phyloP scores from a whole-genome alignment of 2,329 filamentous ascomycete genomes.

The Penicillium sp. region DNA sequence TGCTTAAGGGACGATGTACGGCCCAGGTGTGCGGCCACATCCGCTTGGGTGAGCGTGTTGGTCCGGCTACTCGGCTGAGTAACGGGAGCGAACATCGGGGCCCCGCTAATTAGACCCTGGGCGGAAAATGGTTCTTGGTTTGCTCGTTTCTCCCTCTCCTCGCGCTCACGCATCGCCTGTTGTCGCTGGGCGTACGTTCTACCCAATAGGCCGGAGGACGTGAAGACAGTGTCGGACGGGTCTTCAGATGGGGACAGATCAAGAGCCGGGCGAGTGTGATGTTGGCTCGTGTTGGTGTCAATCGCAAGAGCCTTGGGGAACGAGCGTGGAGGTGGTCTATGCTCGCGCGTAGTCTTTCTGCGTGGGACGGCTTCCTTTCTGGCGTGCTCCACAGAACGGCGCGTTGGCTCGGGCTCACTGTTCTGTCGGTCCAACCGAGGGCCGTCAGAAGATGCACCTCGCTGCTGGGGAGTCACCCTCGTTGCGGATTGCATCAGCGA shows the following conservation, averaged over 20 bases:
- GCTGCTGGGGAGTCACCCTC: not conserved
- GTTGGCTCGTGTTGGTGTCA: conserved; percentile 21
- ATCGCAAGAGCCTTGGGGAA: conserved; percentile 30
- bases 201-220: conserved; percentile 40
- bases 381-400: conserved; percentile 21
- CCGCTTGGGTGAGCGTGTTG: conserved; percentile 37
- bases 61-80: conserved; percentile 31
- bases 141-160: conserved; percentile 38
- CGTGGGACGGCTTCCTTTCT: conserved; percentile 20
- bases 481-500: conserved; percentile 38
- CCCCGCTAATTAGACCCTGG: conserved; percentile 53
- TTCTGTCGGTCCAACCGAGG: conserved; percentile 31
- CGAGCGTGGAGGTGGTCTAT: conserved; percentile 32
- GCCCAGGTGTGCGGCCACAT: conserved; percentile 35
- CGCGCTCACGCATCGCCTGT: conserved; percentile 42
- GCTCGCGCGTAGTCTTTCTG: conserved; percentile 32
- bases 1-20: conserved; percentile 49
- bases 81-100: conserved; percentile 44
- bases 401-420: conserved; percentile 6
- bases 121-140: conserved; percentile 52
- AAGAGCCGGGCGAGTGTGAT: not conserved
- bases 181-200: conserved; percentile 44
- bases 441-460: conserved; percentile 7
- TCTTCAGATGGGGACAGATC: not conserved
- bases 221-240: conserved; percentile 26